Evolutionary conservation across 140 eudicot genomes (phyloP), one percentile per base, ranked within the genome.

Genomic region (Ambrosia hybrid): DNA sequence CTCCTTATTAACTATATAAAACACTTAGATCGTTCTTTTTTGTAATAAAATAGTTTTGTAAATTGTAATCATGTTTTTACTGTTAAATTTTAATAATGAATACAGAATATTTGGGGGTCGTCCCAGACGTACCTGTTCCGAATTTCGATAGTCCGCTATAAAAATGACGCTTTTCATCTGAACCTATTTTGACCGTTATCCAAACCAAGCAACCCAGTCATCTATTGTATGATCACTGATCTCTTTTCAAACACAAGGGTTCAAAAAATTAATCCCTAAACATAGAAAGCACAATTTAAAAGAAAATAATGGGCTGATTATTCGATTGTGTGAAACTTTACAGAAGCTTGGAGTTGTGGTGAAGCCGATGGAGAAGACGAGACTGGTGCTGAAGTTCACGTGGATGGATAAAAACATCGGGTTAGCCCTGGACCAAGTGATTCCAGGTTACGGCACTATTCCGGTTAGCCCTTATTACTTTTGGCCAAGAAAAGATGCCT

Each of bases 391-490:
- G 87, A 93, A 88, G 78, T 93, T 93, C 84, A 81, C 86, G 1
- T 93, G 97, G 99, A 83, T 93, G 99, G 97, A 93, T 76, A 93
- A 88, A 76, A 88, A 90, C 78, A 80, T 90, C 26, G 98, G 99
- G 64, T 51, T 93, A 77, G 91, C 85, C 3, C 65, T 93, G 21
- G 96, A 93, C 82, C 97, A 90, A 73, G 82, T 79, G 63, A 93
- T 90, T 16, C 97, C 99, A 2, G 94, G 97, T 13, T 79, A 79
- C 36, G 99, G 99, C 0, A 76, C 96, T n/a, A 88, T 88, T 66
- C 97, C 97, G 3, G 48, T 93, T 17, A 90, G 96, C 65, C 96
- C 97, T 34, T 93, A 85, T 79, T 93, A 90, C 71, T 90, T 93
- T 69, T 90, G 98, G 99, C 97, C 99, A 0, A 80, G 91, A 72